Base-by-base conservation (phyloP, 129 eudicot species). In the Logfia minima region DNA sequence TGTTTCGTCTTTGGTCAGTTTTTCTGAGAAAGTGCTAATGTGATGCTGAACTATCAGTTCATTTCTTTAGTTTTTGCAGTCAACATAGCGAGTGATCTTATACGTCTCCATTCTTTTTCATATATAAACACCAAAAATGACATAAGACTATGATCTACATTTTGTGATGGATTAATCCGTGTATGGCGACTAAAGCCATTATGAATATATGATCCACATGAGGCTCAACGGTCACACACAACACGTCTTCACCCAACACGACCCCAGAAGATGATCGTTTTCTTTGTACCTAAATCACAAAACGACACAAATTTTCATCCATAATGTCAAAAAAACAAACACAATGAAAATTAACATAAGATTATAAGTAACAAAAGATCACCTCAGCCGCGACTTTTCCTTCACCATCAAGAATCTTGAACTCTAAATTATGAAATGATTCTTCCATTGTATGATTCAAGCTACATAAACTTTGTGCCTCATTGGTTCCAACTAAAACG, bases 181-280 rank as follows among this genome's bases (percentile, higher is more conserved):
- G 75, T n/a, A 83, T 87, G 1, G 91, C 89, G 23, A 88, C 88
- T 43, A 91, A 84, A 65, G 97, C 88, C 87, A 88, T 83, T 59
- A 91, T 76, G 1, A 91, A 78, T 11, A 90, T 83, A 61, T 80
- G 89, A 83, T 91, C 94, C 41, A 85, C 85, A 17, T 28, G 70
- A 77, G 93, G 90, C 68, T 91, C 97, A 19, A 91, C 75, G 2
- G 79, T 78, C 76, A 91, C 84, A 55, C 81, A 75, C 39, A 91
- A 45, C 52, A 91, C 94, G 51, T 91, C 97, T 62, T 86, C 79
- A 14, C 94, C 93, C 80, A 88, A 80, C 26, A 51, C 65, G 66
- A 86, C 88, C 34, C 93, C 97, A 2, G 78, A 75, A 5, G 88
- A 77, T 58, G 93, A 82, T 73, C 70, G 81, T 68, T 91, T 91